These are phyloP conservation scores for Metarhizium guizhouense DNA, from an alignment of 2,329 filamentous ascomycete genomes.

Conservation along the genomic window DNA sequence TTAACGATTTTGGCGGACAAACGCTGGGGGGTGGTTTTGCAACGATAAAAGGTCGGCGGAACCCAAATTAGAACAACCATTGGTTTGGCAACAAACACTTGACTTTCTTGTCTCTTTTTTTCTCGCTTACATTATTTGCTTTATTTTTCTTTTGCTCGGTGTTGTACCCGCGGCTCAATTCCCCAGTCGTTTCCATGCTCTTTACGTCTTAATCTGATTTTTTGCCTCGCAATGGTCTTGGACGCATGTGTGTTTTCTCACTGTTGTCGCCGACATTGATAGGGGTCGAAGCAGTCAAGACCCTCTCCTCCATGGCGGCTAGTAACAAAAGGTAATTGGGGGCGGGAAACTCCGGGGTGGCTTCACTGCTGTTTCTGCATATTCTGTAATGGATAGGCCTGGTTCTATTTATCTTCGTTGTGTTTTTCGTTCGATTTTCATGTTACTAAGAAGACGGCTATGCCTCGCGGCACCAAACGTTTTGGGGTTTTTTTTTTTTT, in stretches of 20 bases:
- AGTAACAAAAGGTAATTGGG: background rate
- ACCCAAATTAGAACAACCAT: constrained; percentile 8
- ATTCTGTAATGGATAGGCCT: constrained; percentile 5
- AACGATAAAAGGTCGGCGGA: constrained; percentile 3
- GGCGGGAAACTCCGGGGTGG: background rate
- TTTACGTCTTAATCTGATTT: background rate
- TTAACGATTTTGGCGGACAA: constrained; percentile 3
- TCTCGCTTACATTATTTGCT: background rate
- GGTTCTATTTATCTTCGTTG: constrained; percentile 10
- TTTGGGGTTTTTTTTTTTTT: constrained; percentile 16
- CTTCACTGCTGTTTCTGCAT: constrained; percentile 1
- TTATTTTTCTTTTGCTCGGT: background rate
- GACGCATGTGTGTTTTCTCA: background rate
- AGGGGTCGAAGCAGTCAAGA: background rate
- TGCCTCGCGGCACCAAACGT: constrained; percentile 28
- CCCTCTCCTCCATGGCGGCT: background rate
- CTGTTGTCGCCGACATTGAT: background rate
- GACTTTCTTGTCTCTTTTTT: background rate
- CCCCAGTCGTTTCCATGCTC: background rate
- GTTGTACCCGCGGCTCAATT: background rate
- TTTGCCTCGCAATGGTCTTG: background rate
- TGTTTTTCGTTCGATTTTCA: constrained; percentile 8
- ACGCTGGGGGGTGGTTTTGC: constrained; percentile 2
- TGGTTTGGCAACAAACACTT: constrained; percentile 13
- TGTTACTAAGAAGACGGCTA: constrained; percentile 26